phyloP scores from a whole-genome alignment of 495 filamentous ascomycete species.

The Staphylotrichum tortipilum region DNA sequence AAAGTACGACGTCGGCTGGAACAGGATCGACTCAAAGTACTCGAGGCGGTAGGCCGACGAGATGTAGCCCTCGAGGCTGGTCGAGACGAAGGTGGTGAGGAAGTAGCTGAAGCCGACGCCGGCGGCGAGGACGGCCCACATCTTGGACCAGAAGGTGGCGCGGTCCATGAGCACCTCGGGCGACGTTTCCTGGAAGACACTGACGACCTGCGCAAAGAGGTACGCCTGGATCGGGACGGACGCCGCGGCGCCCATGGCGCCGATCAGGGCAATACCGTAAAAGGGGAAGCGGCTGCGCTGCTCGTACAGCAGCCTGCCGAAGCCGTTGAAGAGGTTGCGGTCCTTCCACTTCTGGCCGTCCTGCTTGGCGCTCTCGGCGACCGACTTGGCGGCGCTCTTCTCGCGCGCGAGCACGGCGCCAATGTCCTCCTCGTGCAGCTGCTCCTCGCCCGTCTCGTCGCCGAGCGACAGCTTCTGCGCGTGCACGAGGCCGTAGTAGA shows the following conservation, averaged over 20 bases:
- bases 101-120: constrained; percentile 33
- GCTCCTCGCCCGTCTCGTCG: constrained; percentile 19
- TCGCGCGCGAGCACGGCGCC: constrained; percentile 33
- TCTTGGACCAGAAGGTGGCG: constrained; percentile 40
- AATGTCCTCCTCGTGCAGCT: constrained; percentile 33
- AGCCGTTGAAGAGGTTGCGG: constrained; percentile 32
- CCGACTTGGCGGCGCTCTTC: constrained; percentile 37
- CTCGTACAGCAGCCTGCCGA: constrained; percentile 42
- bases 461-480: constrained; percentile 42
- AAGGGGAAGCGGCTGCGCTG: constrained; percentile 31
- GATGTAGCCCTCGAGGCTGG: constrained; percentile 32
- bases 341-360: constrained; percentile 26
- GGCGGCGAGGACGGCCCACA: constrained; percentile 40
- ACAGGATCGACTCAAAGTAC: constrained; percentile 49
- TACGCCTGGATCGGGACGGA: constrained; percentile 35
- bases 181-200: constrained; percentile 26
- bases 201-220: constrained; percentile 37
- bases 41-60: constrained; percentile 47
- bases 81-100: constrained; percentile 26
- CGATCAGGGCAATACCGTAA: constrained; percentile 29
- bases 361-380: constrained; percentile 15
- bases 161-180: constrained; percentile 17
- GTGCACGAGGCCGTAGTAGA: constrained; percentile 44
- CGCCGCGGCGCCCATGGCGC: constrained; percentile 32
- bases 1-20: constrained; percentile 54